Percentiles rank a stretch among this genome's conserved stretches.
These are phyloP conservation scores for Fusarium kyushuense DNA, from an alignment of 2,329 filamentous ascomycete species.

Conservation along the genomic window DNA sequence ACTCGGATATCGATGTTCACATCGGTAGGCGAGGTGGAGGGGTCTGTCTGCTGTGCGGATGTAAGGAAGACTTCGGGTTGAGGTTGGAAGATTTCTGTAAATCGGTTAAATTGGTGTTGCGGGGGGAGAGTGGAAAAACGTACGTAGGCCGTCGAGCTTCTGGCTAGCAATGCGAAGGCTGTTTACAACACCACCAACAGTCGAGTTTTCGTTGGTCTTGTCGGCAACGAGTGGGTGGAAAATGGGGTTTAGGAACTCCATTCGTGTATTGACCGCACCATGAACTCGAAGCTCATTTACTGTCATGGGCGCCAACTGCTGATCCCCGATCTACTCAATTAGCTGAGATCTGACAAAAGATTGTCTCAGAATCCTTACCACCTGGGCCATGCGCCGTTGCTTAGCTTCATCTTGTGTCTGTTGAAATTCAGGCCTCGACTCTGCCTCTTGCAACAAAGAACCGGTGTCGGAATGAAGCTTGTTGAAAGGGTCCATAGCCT, in stretches of 20 bases:
- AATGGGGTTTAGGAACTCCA: constrained; percentile 83
- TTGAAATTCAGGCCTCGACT: constrained; percentile 53
- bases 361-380: constrained; percentile 46
- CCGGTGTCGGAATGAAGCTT: constrained; percentile 57
- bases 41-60: constrained; percentile 75
- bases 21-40: constrained; percentile 79
- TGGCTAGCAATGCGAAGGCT: constrained; percentile 77
- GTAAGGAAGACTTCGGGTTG: constrained; percentile 87
- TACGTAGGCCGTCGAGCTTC: constrained; percentile 86
- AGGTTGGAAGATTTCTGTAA: constrained; percentile 84
- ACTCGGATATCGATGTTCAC: constrained; percentile 86
- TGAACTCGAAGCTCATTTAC: constrained; percentile 88
- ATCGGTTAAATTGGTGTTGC: constrained; percentile 42
- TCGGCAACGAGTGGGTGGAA: constrained; percentile 81
- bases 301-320: constrained; percentile 87
- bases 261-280: constrained; percentile 85
- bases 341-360: constrained; percentile 13
- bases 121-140: constrained; percentile 34
- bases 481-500: constrained; percentile 55
- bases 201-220: constrained; percentile 75
- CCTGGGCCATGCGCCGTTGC: constrained; percentile 54
- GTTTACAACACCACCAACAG: constrained; percentile 80
- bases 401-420: constrained; percentile 56
- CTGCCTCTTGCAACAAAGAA: constrained; percentile 55
- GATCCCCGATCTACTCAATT: constrained; percentile 66